Evolutionary conservation across 768 basidiomycete genomes (phyloP).

Genomic region (Coprinopsis sp.): DNA sequence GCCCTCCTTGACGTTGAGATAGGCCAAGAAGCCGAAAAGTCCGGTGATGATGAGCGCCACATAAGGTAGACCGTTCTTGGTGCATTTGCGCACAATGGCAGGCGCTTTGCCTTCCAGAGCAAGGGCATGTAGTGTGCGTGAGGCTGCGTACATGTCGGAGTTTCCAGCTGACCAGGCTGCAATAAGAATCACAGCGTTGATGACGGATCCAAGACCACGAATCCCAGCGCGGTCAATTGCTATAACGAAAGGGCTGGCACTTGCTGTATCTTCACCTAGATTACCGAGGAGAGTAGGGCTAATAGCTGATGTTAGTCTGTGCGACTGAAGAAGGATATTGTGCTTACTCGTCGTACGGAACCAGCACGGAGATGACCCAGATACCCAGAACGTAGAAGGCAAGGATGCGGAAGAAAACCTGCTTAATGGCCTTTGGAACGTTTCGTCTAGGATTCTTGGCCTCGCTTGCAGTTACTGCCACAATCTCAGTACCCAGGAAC

Average conservation of each 20-base stretch:
- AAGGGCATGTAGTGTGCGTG: constrained; percentile 35
- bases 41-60: constrained; percentile 22
- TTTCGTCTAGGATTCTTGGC: constrained; percentile 59
- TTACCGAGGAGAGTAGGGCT: constrained; percentile 19
- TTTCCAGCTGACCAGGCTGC: constrained; percentile 61
- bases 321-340: too few relatives aligned
- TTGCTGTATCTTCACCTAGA: constrained; percentile 31
- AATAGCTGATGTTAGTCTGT: too few relatives aligned
- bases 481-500: constrained; percentile 55
- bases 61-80: constrained; percentile 28
- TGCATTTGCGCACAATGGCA: constrained; percentile 24
- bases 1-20: constrained; percentile 23
- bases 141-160: constrained; percentile 42
- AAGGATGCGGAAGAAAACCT: constrained; percentile 41
- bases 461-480: constrained; percentile 46
- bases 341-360: constrained; percentile 64
- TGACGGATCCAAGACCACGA: constrained; percentile 33
- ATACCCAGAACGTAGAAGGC: constrained; percentile 50
- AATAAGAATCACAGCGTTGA: not conserved
- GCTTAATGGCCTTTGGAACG: constrained; percentile 59
- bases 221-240: constrained; percentile 60
- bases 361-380: constrained; percentile 61
- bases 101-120: constrained; percentile 36
- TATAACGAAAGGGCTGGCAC: constrained; percentile 69
- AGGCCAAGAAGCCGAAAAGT: constrained; percentile 23